Conservation (phyloP, 441 rosid species). For the Melastoma candidum region DNA sequence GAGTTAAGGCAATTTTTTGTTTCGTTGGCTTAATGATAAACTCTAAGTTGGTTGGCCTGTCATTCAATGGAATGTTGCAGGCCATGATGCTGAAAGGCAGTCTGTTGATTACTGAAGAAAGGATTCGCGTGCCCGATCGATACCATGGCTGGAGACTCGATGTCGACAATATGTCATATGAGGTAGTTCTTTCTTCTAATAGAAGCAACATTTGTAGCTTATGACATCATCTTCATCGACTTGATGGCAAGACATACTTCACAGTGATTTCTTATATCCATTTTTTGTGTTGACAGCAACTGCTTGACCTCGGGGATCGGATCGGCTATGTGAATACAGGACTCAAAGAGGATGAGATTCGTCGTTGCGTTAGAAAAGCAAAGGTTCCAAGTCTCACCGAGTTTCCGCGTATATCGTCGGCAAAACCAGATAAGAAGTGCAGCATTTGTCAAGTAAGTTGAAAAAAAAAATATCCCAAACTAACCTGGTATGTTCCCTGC, state of each 20-base stretch:
- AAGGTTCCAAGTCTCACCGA: slow-evolving; percentile 29
- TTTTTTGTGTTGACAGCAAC: slow-evolving; percentile 41
- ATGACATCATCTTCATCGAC: background rate
- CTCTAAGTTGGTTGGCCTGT: slow-evolving; percentile 2
- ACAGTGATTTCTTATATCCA: background rate
- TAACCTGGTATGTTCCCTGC: background rate
- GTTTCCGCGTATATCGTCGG: slow-evolving; percentile 20
- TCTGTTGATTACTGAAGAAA: slow-evolving; percentile 53
- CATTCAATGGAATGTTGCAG: slow-evolving; percentile 33
- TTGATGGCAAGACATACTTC: background rate
- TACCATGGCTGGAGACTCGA: slow-evolving; percentile 74
- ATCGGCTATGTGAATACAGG: slow-evolving; percentile 86
- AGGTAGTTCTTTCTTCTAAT: slow-evolving; percentile 31
- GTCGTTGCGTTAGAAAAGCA: slow-evolving; percentile 44
- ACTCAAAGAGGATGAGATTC: slow-evolving; percentile 65
- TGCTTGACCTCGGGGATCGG: slow-evolving; percentile 82
- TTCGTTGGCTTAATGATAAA: background rate
- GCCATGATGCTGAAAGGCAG: slow-evolving; percentile 56
- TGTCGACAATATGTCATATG: slow-evolving; percentile 80
- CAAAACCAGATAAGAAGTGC: slow-evolving; percentile 55
- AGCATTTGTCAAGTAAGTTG: slow-evolving; percentile 75
- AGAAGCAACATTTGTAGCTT: background rate
- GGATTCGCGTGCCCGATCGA: slow-evolving; percentile 39
- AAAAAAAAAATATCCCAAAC: background rate
- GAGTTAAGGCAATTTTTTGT: background rate